A percentile compares a stretch with the other conserved stretches of the same genome.
phyloP scores from a whole-genome alignment of 1,284 basidiomycete genomes.

The Microbotryum violaceum region DNA sequence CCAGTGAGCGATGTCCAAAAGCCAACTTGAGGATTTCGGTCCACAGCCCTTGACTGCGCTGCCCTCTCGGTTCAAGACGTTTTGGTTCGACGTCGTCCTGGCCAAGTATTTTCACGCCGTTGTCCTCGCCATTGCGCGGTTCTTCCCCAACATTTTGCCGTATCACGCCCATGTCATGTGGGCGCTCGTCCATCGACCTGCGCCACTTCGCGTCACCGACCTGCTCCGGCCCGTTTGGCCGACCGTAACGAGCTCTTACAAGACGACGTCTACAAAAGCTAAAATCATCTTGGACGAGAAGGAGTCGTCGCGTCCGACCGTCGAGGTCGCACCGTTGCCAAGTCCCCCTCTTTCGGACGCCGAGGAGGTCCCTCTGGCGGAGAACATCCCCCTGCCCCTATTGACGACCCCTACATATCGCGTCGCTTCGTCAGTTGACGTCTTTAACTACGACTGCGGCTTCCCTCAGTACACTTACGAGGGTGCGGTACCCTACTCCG shows the following conservation, averaged over 20 bases:
- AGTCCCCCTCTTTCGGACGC: neutral
- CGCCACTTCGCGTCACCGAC: conserved; percentile 6
- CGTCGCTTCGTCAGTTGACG: conserved; percentile 22
- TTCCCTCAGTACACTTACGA: conserved; percentile 41
- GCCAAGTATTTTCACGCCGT: conserved; percentile 22
- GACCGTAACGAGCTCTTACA: neutral
- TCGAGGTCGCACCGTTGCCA: neutral
- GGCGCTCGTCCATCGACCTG: conserved; percentile 26
- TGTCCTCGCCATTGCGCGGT: conserved; percentile 17
- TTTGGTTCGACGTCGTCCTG: conserved; percentile 7
- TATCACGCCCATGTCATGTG: conserved; percentile 33
- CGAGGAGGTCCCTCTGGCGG: neutral
- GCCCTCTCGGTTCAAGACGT: conserved; percentile 8
- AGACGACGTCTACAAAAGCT: too few species aligned
- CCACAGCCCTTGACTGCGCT: conserved; percentile 13
- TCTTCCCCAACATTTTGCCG: conserved; percentile 27
- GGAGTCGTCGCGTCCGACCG: neutral
- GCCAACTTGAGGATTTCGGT: neutral
- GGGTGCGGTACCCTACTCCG: conserved; percentile 42
- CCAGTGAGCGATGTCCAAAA: neutral
- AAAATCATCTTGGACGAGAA: too few species aligned
- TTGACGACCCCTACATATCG: conserved; percentile 19
- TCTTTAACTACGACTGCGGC: conserved; percentile 38
- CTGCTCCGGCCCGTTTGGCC: conserved; percentile 4
- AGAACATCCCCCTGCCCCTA: conserved; percentile 12